Evolutionary conservation across 1,139 yeast genomes (phyloP).

Genomic region (Blastobotrys buckinghamii): DNA sequence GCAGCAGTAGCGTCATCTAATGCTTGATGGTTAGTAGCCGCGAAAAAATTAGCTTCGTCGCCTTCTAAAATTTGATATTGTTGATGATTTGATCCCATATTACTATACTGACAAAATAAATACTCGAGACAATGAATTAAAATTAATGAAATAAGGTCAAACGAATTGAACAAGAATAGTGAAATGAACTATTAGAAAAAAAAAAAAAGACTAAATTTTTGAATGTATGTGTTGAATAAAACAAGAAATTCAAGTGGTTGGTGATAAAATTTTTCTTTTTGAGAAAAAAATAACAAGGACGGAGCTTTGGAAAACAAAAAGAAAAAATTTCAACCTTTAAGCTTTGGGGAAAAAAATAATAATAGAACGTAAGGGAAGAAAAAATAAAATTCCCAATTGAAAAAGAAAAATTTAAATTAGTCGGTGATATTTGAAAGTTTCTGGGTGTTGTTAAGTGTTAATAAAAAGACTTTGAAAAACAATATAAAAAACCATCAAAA

Average conservation of each 20-base stretch:
- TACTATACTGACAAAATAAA: not conserved
- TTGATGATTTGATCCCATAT: conserved; percentile 6
- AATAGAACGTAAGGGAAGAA: not conserved
- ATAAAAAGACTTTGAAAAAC: too few species aligned
- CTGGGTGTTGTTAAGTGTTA: too few species aligned
- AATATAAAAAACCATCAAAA: too few species aligned
- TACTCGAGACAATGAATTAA: too few species aligned
- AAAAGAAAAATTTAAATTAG: too few species aligned
- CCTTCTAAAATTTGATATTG: conserved; percentile 7
- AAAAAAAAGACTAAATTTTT: not conserved
- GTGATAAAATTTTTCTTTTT: not conserved
- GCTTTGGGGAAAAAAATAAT: not conserved
- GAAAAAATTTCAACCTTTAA: too few species aligned
- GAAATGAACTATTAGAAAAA: not conserved
- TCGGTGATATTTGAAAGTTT: too few species aligned
- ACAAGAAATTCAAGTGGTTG: not conserved
- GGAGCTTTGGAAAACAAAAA: not conserved
- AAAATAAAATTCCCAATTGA: not conserved
- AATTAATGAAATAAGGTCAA: not conserved
- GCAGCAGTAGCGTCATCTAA: conserved; percentile 11
- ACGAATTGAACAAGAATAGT: not conserved
- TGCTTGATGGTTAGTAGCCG: conserved; percentile 9
- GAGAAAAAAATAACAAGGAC: not conserved
- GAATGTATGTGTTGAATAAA: too few species aligned
- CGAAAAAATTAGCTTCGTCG: conserved; percentile 11